Conservation (phyloP, 2,329 filamentous ascomycete species). For the Furcasterigmium furcatum region DNA sequence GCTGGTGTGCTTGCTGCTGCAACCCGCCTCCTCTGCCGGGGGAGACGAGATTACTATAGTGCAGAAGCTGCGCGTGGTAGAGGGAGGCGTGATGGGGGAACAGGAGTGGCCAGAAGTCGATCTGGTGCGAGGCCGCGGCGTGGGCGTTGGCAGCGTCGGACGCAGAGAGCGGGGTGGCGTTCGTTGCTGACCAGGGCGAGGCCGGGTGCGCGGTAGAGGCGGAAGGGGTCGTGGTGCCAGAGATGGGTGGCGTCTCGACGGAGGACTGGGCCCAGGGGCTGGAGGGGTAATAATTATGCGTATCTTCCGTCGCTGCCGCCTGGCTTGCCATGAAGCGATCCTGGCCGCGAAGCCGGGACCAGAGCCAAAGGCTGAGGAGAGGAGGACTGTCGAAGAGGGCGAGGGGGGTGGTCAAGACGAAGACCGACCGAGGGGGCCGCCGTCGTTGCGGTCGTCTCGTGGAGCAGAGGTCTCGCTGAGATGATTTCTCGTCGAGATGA, state of each 20-base stretch:
- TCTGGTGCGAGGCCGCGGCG: slow-evolving; percentile 31
- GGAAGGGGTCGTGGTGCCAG: slow-evolving; percentile 8
- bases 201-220: slow-evolving; percentile 21
- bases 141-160: slow-evolving; percentile 9
- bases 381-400: too few relatives aligned
- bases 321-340: slow-evolving; percentile 48
- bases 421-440: neutral
- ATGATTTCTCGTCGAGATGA: too few relatives aligned
- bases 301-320: slow-evolving; percentile 44
- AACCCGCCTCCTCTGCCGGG: slow-evolving; percentile 53
- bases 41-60: slow-evolving; percentile 64
- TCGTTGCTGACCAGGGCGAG: neutral
- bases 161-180: neutral
- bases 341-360: slow-evolving; percentile 18
- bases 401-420: too few relatives aligned
- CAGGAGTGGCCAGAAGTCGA: slow-evolving; percentile 55
- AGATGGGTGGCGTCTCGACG: neutral
- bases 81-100: slow-evolving; percentile 56
- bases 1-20: slow-evolving; percentile 48
- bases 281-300: slow-evolving; percentile 41
- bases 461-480: too few relatives aligned
- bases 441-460: neutral
- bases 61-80: slow-evolving; percentile 59
- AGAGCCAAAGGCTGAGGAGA: slow-evolving; percentile 1
- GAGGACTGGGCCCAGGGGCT: slow-evolving; percentile 33